phyloP scores from a whole-genome alignment of 176 grass and related monocot species.

The Triticum dicoccoides region DNA sequence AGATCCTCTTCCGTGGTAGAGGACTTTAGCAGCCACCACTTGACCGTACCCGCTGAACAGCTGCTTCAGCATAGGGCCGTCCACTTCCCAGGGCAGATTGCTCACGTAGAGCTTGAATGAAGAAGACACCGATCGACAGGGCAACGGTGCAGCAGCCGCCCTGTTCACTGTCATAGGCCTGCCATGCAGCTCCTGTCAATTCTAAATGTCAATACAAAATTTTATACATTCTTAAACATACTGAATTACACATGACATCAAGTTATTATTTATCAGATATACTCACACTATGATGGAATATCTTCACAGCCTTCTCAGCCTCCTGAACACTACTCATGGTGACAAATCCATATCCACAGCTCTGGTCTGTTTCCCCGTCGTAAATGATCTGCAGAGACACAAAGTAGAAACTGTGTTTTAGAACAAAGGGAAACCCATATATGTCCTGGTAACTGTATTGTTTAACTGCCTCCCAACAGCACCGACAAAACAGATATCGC shows the following conservation, averaged over 20 bases:
- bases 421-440: not conserved
- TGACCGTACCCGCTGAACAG: not conserved
- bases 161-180: slow-evolving; percentile 70
- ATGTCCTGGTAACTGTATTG: not conserved
- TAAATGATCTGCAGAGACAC: not conserved
- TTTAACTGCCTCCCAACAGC: not conserved
- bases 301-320: not conserved
- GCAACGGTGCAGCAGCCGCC: slow-evolving; percentile 44
- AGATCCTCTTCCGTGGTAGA: not conserved
- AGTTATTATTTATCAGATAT: not conserved
- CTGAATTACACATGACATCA: not conserved
- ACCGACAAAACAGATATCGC: not conserved
- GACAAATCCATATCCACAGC: slow-evolving; percentile 8
- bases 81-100: not conserved
- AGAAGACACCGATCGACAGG: slow-evolving; percentile 20
- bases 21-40: not conserved
- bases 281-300: not conserved
- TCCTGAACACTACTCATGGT: not conserved
- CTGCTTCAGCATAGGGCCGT: not conserved
- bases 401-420: not conserved
- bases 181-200: slow-evolving; percentile 52
- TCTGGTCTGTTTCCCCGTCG: not conserved
- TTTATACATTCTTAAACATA: not conserved
- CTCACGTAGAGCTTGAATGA: not conserved
- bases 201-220: not conserved